These are phyloP conservation scores for Tagetes erecta DNA, from an alignment of 129 eudicot species.

Conservation along the genomic window DNA sequence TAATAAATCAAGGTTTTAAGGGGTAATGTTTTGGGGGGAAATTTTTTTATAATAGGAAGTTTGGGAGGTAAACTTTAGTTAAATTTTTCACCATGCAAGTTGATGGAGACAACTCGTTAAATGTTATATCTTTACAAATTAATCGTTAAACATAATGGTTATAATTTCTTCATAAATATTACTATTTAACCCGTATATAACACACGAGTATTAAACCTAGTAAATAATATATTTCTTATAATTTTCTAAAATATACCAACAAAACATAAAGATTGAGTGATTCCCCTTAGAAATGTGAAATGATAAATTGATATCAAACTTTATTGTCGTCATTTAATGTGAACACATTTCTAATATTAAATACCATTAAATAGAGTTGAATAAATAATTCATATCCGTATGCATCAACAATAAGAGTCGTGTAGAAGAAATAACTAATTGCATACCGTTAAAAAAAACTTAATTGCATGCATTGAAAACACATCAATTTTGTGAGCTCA, in stretches of 20 bases:
- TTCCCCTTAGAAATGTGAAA: background rate
- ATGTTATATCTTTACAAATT: too few relatives aligned
- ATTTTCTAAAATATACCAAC: background rate
- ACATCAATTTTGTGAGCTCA: slow-evolving; percentile 1
- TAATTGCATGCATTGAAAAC: slow-evolving; percentile 25
- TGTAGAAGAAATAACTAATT: slow-evolving; percentile 16
- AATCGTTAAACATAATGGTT: too few relatives aligned
- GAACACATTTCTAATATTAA: slow-evolving; percentile 8
- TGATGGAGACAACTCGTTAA: too few relatives aligned
- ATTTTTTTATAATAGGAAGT: too few relatives aligned
- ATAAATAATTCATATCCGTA: slow-evolving; percentile 10
- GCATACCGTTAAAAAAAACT: slow-evolving; percentile 7
- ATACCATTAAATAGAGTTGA: slow-evolving; percentile 23
- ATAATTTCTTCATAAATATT: too few relatives aligned
- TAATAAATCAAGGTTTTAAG: too few relatives aligned
- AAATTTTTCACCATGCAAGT: too few relatives aligned
- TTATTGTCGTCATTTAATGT: background rate
- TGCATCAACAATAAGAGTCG: slow-evolving; percentile 13
- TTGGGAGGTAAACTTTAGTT: too few relatives aligned
- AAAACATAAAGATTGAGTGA: background rate
- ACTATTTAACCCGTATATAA: too few relatives aligned
- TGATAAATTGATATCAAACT: background rate
- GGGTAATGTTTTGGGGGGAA: too few relatives aligned
- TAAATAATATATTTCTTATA: background rate
- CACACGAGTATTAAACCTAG: too few relatives aligned